Conservation (phyloP, 2,329 filamentous ascomycete genomes). For the Colletotrichum neosansevieriae region DNA sequence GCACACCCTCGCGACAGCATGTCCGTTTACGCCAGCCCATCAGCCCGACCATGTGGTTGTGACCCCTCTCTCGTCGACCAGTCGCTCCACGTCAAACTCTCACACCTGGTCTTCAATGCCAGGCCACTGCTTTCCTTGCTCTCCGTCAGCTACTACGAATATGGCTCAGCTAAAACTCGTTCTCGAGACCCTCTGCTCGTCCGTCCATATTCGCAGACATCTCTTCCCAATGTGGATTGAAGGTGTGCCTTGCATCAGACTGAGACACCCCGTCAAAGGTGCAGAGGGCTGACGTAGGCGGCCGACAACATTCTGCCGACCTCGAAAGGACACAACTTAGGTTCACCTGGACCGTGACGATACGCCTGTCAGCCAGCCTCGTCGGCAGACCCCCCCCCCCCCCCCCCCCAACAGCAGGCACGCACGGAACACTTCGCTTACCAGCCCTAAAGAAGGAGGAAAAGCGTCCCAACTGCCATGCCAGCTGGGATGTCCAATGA, state of each 20-base stretch:
- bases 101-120: background rate
- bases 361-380: constrained; percentile 3
- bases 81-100: constrained; percentile 23
- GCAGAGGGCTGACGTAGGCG: constrained; percentile 17
- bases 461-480: background rate
- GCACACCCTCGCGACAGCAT: constrained; percentile 3
- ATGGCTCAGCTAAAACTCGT: constrained; percentile 6
- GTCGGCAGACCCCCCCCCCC: background rate
- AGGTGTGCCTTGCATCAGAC: constrained; percentile 25
- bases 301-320: background rate
- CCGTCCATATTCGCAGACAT: background rate
- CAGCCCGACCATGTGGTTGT: constrained; percentile 13
- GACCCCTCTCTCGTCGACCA: constrained; percentile 20
- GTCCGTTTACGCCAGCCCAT: constrained; percentile 8
- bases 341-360: constrained; percentile 5
- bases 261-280: constrained; percentile 17
- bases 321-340: background rate
- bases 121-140: constrained; percentile 8
- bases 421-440: background rate
- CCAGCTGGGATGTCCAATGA: background rate
- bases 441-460: background rate
- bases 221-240: constrained; percentile 15
- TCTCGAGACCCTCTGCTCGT: background rate
- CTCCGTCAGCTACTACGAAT: constrained; percentile 16
- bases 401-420: background rate